These are phyloP conservation scores for Coelastrella sp. DNA, from an alignment of 139 green algal genomes.

Conservation along the genomic window DNA sequence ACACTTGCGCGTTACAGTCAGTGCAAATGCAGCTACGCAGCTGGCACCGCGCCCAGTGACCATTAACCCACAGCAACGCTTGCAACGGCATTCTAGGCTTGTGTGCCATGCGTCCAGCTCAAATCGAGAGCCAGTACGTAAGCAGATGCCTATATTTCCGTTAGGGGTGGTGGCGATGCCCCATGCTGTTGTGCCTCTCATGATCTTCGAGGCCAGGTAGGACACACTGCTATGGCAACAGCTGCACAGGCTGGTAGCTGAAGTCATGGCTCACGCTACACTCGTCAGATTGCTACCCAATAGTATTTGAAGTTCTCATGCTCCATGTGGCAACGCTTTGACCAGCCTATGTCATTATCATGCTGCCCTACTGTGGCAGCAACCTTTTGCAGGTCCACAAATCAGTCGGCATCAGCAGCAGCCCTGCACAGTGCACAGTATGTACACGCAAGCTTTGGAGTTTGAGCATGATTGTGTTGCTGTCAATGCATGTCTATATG, in stretches of 20 bases:
- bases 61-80: background rate
- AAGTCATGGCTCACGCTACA: background rate
- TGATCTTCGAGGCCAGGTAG: constrained; percentile 77
- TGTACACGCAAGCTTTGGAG: no score
- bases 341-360: no score
- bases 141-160: constrained; percentile 73
- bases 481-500: background rate
- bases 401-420: no score
- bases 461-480: no score
- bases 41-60: background rate
- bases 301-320: no score
- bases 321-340: no score
- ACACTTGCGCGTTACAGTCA: no score
- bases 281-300: no score
- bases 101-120: background rate
- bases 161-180: constrained; percentile 72
- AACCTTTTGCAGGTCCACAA: no score
- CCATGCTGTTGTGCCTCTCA: constrained; percentile 59
- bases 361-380: no score
- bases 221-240: background rate
- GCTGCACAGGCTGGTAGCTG: background rate
- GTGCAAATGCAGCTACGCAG: no score
- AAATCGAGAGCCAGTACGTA: background rate
- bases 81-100: background rate
- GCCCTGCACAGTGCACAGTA: no score